Conservation (phyloP, 2,329 filamentous ascomycete species). For the Aspergillus sp. region DNA sequence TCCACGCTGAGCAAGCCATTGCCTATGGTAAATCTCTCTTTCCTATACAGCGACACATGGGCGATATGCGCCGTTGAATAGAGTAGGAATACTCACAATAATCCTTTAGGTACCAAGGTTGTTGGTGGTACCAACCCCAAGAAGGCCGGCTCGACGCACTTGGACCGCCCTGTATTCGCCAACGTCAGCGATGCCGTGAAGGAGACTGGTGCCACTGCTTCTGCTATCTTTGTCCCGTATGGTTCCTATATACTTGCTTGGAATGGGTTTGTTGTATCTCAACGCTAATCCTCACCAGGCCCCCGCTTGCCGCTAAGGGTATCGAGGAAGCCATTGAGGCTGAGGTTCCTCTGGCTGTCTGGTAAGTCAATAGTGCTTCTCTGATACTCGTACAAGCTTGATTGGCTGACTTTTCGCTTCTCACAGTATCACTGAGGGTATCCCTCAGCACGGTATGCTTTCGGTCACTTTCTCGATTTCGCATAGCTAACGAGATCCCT, state of each 20-base stretch:
- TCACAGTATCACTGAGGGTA: constrained; percentile 80
- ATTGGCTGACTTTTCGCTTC: constrained; percentile 8
- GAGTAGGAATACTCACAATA: constrained; percentile 10
- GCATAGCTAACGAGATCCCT: constrained; percentile 12
- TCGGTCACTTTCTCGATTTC: not conserved
- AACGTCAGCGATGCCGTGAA: constrained; percentile 83
- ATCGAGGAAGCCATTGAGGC: constrained; percentile 94
- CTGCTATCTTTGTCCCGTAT: constrained; percentile 93
- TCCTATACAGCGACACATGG: not conserved
- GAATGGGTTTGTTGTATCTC: not conserved
- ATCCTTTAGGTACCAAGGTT: constrained; percentile 73
- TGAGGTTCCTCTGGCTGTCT: constrained; percentile 91
- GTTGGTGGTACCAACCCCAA: constrained; percentile 98
- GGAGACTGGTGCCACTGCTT: constrained; percentile 82
- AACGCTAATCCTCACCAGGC: constrained; percentile 48
- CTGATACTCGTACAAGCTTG: not conserved
- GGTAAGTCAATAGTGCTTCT: constrained; percentile 39
- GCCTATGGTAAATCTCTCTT: constrained; percentile 69
- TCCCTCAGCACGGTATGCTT: constrained; percentile 79
- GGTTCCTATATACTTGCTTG: constrained; percentile 12
- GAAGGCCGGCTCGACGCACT: constrained; percentile 87
- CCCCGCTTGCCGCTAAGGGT: constrained; percentile 82
- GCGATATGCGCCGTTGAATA: not conserved
- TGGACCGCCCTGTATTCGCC: constrained; percentile 87
- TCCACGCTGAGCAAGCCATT: constrained; percentile 96